Conservation (phyloP, 1,284 basidiomycete species). For the Ustilago xerochloae region DNA sequence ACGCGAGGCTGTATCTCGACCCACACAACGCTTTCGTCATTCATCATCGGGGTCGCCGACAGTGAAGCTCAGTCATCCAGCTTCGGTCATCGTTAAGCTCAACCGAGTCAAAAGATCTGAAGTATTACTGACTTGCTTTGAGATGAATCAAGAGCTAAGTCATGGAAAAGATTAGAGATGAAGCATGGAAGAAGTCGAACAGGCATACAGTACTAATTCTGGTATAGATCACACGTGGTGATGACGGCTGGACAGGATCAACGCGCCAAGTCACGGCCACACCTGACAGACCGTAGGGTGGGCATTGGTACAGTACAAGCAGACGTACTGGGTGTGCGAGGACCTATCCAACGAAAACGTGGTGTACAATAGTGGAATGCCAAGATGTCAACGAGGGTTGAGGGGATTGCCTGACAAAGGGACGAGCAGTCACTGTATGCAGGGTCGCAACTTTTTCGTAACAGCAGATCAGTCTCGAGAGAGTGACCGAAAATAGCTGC, state of each 20-base stretch:
- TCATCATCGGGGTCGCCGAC: background rate
- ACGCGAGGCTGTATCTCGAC: background rate
- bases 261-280: background rate
- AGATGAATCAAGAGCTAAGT: too few species aligned
- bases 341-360: background rate
- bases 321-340: background rate
- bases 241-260: background rate
- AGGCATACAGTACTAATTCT: too few species aligned
- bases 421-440: too few species aligned
- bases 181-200: too few species aligned
- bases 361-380: background rate
- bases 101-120: too few species aligned
- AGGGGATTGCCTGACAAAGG: background rate
- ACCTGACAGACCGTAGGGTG: too few species aligned
- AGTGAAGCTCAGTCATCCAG: background rate
- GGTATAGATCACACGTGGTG: background rate
- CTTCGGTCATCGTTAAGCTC: too few species aligned
- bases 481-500: slow-evolving; percentile 7
- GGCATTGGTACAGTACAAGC: background rate
- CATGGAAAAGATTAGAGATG: too few species aligned
- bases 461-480: too few species aligned
- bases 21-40: background rate
- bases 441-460: background rate
- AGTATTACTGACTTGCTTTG: too few species aligned
- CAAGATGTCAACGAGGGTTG: slow-evolving; percentile 16